Base-by-base conservation (phyloP, 2,329 filamentous ascomycete species). In the Pseudogymnoascus sp. region DNA sequence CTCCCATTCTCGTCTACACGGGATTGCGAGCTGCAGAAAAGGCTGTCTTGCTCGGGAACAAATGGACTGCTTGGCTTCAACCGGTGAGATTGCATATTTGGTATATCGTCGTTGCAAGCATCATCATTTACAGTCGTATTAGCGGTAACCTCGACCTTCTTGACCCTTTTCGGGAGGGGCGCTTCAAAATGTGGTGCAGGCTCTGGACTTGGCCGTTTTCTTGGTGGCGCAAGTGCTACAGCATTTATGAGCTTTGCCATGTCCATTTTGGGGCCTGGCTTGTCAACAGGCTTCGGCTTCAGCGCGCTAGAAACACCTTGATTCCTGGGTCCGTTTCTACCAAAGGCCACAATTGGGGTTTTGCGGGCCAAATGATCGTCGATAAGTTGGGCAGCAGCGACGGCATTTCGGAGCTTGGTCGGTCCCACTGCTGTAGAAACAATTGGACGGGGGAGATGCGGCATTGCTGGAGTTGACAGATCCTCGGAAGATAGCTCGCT, bases 1-100 rank as follows among this genome's bases (percentile, higher is more conserved):
- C 70, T 72, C n/a, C 70, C 70, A 52, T 69, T 69, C 11, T 52
- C 52, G 43, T 70, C 62, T 2, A 72, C 68, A 16, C 67, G 66
- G 19, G 68, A 68, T 23, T 39, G 58, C 5, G 58, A 60, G 38
- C 58, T 60, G 16, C 49, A 55, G 33, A 55, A 2, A 21, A 35
- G 49, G 29, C 49, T 33, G 29, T 55, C 49, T 26, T 31, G 52
- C 61, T 69, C 68, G 6, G 69, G 68, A 38, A 5, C 23, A 12
- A 37, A 21, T 26, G 35, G 23, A n/a, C n/a, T 58, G 60, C 64
- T 69, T 31, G 43, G 55, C 33, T 66, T 63, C 1, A 41, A 64
- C 16, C 23, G n/a, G 12, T 35, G 60, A 62, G 49, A 58, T 23
- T 39, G 41, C 23, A 37, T 38, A 35, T 61, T 31, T 8, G 45